A percentile compares a stretch with the other conserved stretches of the same genome.
Evolutionary conservation across 2,329 filamentous ascomycete species (phyloP).

Genomic region (Myriosclerotinia curreyana): DNA sequence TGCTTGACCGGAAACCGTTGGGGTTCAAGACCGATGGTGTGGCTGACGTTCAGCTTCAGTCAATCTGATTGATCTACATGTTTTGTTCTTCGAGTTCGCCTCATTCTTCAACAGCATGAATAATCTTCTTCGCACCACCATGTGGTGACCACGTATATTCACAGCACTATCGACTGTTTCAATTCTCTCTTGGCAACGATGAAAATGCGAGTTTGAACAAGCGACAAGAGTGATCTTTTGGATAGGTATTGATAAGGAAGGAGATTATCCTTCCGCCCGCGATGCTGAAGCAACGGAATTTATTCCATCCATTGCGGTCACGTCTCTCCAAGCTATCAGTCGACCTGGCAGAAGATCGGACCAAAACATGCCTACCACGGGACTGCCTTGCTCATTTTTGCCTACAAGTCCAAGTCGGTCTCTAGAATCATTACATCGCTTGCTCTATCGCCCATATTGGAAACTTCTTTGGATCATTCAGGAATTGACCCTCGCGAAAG

Average conservation of each 20-base stretch:
- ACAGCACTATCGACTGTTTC: background rate
- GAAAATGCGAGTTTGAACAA: background rate
- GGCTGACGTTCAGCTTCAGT: background rate
- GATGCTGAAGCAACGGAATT: conserved; percentile 5
- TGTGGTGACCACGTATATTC: background rate
- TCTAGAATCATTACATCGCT: background rate
- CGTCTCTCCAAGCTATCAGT: conserved; percentile 2
- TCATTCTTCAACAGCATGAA: background rate
- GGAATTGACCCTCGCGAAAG: conserved; percentile 21
- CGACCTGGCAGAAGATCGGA: background rate
- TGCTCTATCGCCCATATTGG: conserved; percentile 15
- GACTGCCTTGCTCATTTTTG: background rate
- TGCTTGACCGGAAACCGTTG: too few species aligned
- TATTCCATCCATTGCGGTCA: background rate
- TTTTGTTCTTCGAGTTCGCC: background rate
- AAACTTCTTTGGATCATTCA: conserved; percentile 22
- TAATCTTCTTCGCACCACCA: background rate
- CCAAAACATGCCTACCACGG: background rate
- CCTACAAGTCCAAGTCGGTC: background rate
- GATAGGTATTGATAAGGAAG: background rate
- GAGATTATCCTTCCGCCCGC: background rate
- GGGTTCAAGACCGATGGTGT: background rate
- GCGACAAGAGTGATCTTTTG: conserved; percentile 2
- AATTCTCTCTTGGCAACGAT: background rate
- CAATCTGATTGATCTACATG: background rate